Conservation (phyloP, 2,329 filamentous ascomycete genomes). For the Plectosphaerella plurivora region DNA sequence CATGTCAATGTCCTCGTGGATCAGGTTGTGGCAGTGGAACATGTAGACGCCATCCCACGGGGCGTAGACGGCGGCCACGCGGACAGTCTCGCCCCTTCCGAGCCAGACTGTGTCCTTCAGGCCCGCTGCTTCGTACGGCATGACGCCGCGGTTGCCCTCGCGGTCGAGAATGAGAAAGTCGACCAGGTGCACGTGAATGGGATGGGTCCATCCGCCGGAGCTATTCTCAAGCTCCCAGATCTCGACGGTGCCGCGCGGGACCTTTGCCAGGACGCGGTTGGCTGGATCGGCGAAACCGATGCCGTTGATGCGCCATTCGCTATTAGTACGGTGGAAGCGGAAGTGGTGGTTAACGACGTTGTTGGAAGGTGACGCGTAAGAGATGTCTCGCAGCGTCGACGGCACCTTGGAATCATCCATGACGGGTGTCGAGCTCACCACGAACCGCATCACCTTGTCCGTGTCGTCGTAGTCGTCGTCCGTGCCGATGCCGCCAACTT, state of each 20-base stretch:
- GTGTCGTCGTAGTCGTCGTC: constrained; percentile 41
- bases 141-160: constrained; percentile 28
- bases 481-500: constrained; percentile 22
- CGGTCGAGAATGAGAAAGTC: constrained; percentile 46
- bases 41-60: constrained; percentile 46
- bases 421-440: constrained; percentile 27
- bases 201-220: constrained; percentile 39
- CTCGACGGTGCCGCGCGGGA: constrained; percentile 33
- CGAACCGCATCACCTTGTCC: constrained; percentile 37
- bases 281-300: constrained; percentile 32
- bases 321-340: constrained; percentile 8
- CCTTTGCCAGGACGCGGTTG: constrained; percentile 34
- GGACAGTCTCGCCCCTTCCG: constrained; percentile 38
- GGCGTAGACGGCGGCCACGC: constrained; percentile 42
- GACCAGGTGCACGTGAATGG: constrained; percentile 48
- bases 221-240: constrained; percentile 38
- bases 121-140: constrained; percentile 40
- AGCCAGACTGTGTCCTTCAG: constrained; percentile 51
- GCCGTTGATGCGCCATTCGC: constrained; percentile 37
- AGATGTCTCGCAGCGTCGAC: constrained; percentile 11
- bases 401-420: constrained; percentile 18
- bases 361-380: constrained; percentile 6
- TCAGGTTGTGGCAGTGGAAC: constrained; percentile 40
- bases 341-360: constrained; percentile 10
- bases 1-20: constrained; percentile 38